Conservation (phyloP, 192 early-diverging fungal species). For the Dimargaris xerosporica region DNA sequence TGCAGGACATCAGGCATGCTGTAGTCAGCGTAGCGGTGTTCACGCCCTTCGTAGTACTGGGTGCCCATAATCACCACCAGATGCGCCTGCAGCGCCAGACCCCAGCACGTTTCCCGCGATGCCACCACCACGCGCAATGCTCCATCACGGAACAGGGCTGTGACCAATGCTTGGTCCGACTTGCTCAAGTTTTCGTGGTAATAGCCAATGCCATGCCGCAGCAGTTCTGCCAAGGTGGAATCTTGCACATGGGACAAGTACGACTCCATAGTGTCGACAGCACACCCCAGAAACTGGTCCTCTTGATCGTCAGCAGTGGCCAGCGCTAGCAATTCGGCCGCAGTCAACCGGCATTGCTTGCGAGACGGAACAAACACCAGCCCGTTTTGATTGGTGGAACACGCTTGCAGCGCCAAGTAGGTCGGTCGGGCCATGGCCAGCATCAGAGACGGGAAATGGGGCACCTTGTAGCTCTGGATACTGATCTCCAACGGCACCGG, state of each 20-base stretch:
- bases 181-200: constrained; percentile 81
- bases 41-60: constrained; percentile 84
- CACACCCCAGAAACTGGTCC: constrained; percentile 57
- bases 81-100: constrained; percentile 63
- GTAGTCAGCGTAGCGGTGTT: constrained; percentile 94
- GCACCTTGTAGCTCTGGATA: constrained; percentile 81
- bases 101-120: constrained; percentile 85
- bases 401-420: constrained; percentile 56
- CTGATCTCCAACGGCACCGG: constrained; percentile 89
- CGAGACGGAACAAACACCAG: constrained; percentile 90
- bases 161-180: constrained; percentile 56
- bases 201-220: constrained; percentile 73
- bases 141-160: constrained; percentile 52
- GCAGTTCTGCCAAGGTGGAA: constrained; percentile 44
- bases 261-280: constrained; percentile 40
- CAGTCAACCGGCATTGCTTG: constrained; percentile 75
- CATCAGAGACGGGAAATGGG: constrained; percentile 94
- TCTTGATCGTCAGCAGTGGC: constrained; percentile 61
- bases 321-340: constrained; percentile 68
- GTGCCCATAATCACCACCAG: constrained; percentile 91
- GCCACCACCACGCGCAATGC: constrained; percentile 84
- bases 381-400: constrained; percentile 37
- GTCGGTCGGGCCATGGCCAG: constrained; percentile 80
- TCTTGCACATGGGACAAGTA: constrained; percentile 54
- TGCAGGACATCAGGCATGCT: constrained; percentile 89